These are phyloP conservation scores for Remersonia thermophila DNA, from an alignment of 2,329 filamentous ascomycete species.

Conservation along the genomic window DNA sequence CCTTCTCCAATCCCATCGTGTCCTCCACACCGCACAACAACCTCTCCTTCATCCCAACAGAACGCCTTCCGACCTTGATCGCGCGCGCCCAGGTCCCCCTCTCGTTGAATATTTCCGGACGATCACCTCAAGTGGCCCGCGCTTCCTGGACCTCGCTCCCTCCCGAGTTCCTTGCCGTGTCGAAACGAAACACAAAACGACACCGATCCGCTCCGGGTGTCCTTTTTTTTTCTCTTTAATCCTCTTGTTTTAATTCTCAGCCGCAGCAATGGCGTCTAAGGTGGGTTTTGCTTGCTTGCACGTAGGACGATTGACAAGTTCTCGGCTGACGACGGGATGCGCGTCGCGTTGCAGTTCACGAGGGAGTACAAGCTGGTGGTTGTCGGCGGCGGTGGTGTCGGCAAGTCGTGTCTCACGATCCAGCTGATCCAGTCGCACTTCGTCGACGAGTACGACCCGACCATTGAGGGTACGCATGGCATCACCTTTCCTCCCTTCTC, in stretches of 20 bases:
- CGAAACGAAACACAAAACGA: background rate
- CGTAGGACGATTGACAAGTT: background rate
- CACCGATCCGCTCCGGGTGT: conserved; percentile 1
- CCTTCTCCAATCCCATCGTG: conserved; percentile 1
- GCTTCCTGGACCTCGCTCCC: conserved; percentile 7
- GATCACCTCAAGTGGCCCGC: background rate
- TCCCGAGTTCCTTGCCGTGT: background rate
- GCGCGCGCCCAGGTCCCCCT: conserved; percentile 4
- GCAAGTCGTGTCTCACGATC: conserved; percentile 98
- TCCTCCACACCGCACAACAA: conserved; percentile 3
- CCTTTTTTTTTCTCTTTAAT: no score
- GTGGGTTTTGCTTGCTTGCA: conserved; percentile 8
- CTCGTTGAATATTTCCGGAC: conserved; percentile 3
- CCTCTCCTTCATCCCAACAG: no score
- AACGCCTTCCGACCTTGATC: conserved; percentile 3
- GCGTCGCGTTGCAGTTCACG: conserved; percentile 50
- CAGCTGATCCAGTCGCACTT: conserved; percentile 94
- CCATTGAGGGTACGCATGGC: conserved; percentile 74
- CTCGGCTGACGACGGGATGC: conserved; percentile 10
- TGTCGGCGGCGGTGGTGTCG: conserved; percentile 93
- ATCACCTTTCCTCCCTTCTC: background rate
- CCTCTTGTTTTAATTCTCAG: background rate
- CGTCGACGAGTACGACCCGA: conserved; percentile 98
- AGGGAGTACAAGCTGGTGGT: conserved; percentile 95
- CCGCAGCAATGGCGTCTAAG: conserved; percentile 14